A percentile compares a stretch with the other conserved stretches of the same genome.
Conservation (phyloP, 306 rosid genomes). For the Lathyrus oleraceus region DNA sequence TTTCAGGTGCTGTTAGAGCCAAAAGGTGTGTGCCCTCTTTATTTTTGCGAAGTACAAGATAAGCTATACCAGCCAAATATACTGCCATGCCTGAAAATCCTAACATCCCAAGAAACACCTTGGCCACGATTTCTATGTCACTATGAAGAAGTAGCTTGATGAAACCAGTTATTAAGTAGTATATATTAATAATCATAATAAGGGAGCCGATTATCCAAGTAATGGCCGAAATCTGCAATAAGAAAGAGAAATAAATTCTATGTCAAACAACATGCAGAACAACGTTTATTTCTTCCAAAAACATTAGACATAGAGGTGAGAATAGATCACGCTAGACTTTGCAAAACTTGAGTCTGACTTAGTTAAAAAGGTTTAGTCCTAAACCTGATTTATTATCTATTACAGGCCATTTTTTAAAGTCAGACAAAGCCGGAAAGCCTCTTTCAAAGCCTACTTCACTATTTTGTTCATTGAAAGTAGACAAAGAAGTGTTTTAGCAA, state of each 20-base stretch:
- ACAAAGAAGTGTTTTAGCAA: not conserved
- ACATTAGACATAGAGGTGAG: not conserved
- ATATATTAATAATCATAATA: slow-evolving; percentile 80
- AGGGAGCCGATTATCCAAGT: slow-evolving; percentile 73
- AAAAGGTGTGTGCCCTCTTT: slow-evolving; percentile 57
- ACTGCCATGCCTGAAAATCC: slow-evolving; percentile 79
- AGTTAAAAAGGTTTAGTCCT: not conserved
- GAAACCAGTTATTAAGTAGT: slow-evolving; percentile 68
- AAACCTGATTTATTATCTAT: not conserved
- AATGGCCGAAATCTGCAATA: slow-evolving; percentile 62
- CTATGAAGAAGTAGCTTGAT: slow-evolving; percentile 68
- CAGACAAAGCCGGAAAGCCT: not conserved
- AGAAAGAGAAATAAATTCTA: slow-evolving; percentile 12
- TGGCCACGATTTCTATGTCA: slow-evolving; percentile 47
- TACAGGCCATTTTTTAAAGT: not conserved
- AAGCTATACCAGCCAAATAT: slow-evolving; percentile 75
- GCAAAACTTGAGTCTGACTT: not conserved
- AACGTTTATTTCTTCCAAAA: not conserved
- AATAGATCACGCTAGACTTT: not conserved
- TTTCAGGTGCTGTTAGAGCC: slow-evolving; percentile 71
- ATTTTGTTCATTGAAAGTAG: not conserved
- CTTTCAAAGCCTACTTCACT: not conserved
- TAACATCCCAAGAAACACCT: slow-evolving; percentile 69
- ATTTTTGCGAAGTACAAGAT: slow-evolving; percentile 74
- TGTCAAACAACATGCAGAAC: slow-evolving; percentile 27